Base-by-base conservation (phyloP, 495 filamentous ascomycete species). In the Xylaria bambusicola region DNA sequence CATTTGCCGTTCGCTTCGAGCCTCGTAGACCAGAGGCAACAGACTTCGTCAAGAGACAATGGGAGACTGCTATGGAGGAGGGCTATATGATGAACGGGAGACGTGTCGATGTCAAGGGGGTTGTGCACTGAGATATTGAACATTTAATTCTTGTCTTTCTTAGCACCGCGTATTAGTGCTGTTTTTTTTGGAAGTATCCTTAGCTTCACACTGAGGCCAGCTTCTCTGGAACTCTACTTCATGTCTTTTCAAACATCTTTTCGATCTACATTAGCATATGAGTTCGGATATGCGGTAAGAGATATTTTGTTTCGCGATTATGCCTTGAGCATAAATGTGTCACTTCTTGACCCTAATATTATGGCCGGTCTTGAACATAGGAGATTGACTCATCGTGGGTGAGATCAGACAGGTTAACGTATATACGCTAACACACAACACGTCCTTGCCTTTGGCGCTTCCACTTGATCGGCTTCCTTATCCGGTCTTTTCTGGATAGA, bases 61-160 rank as follows among this genome's bases (percentile, higher is more conserved):
- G 44, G 44, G 44, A 47, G 20, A 27, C 44, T 4, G 44, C 44
- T 20, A 47, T 47, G 44, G 24, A 27, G 44, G 44, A 47, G 20
- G 44, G 44, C 44, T 47, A 47, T 27, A 20, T 24, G 44, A 24
- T 47, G 44, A 47, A 27, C 20, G 44, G 44, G 20, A 20, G 20
- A 20, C 44, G 20, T 20, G 44, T 47, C 20, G 44, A 27, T 23
- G 24, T 47, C 44, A 27, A 47, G 9, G 44, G 44, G 20, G 44
- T 47, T 27, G n/a, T 47, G 36, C 36, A 40, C 36, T 40, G 36
- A 40, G 36, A n/a, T n/a, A 17, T 40, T 40, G 36, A 10, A 40
- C n/a, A 40, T 3, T 10, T 6, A 12, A 40, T 15, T 15, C 8
- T 40, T 15, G n/a, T 40, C 36, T 6, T 6, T 15, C 36, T 40